phyloP scores from a whole-genome alignment of 805 yeast species.

The Ogataea ganodermae region DNA sequence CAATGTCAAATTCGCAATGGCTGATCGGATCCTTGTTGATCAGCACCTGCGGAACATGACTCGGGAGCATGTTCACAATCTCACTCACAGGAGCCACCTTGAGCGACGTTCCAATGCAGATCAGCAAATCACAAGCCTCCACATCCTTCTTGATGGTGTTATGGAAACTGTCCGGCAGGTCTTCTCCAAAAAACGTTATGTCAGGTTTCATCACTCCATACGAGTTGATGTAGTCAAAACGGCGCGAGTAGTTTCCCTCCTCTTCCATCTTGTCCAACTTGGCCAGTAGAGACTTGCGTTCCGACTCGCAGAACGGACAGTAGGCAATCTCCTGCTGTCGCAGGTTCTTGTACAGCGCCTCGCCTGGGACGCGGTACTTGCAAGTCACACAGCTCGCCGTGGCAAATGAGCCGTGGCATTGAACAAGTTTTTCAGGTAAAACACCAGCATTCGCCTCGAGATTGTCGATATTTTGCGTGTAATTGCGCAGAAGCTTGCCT shows the following conservation, averaged over 20 bases:
- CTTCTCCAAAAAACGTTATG: slow-evolving; percentile 89
- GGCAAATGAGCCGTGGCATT: slow-evolving; percentile 93
- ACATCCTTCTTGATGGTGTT: slow-evolving; percentile 59
- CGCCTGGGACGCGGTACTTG: slow-evolving; percentile 64
- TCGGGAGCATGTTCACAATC: slow-evolving; percentile 72
- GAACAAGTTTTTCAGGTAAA: slow-evolving; percentile 63
- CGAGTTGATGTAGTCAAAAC: slow-evolving; percentile 43
- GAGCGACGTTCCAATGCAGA: slow-evolving; percentile 88
- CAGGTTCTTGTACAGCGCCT: slow-evolving; percentile 59
- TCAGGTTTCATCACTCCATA: slow-evolving; percentile 90
- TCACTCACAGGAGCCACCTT: slow-evolving; percentile 92
- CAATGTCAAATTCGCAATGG: slow-evolving; percentile 79
- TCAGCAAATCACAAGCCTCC: slow-evolving; percentile 68
- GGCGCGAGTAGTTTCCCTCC: slow-evolving; percentile 31
- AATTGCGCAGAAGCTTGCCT: slow-evolving; percentile 76
- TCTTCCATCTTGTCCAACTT: slow-evolving; percentile 36
- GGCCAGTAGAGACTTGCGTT: slow-evolving; percentile 36
- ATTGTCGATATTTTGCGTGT: slow-evolving; percentile 91
- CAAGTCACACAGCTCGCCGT: slow-evolving; percentile 84
- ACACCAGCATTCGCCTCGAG: slow-evolving; percentile 82
- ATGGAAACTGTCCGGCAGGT: slow-evolving; percentile 71
- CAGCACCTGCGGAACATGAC: slow-evolving; percentile 78
- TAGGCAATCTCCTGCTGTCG: slow-evolving; percentile 61
- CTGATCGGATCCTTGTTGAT: slow-evolving; percentile 75
- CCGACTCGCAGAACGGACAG: slow-evolving; percentile 65